These are phyloP conservation scores for Clavispora asparagi DNA, from an alignment of 805 yeast genomes.

Conservation along the genomic window DNA sequence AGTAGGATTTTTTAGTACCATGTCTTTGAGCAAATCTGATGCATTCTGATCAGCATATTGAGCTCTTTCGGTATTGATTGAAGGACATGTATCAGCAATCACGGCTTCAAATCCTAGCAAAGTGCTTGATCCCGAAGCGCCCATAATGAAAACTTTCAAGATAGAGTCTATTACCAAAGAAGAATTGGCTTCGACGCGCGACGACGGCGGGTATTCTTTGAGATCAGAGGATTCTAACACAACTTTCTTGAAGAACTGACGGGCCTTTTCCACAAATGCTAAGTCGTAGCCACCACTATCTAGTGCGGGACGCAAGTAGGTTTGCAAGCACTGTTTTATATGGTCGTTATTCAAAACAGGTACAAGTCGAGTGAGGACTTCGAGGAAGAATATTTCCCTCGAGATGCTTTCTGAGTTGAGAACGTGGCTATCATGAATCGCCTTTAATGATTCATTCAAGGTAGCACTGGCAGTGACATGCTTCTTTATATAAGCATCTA, in stretches of 20 bases:
- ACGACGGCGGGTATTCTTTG: constrained; percentile 10
- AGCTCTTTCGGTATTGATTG: constrained; percentile 41
- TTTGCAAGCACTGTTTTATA: constrained; percentile 44
- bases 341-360: constrained; percentile 25
- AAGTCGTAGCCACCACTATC: constrained; percentile 53
- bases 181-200: constrained; percentile 22
- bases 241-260: constrained; percentile 18
- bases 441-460: constrained; percentile 32
- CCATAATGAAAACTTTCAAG: constrained; percentile 22
- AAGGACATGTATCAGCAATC: constrained; percentile 20
- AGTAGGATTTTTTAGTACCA: constrained; percentile 35
- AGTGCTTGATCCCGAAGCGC: constrained; percentile 9
- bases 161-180: constrained; percentile 19
- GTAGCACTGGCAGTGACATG: constrained; percentile 30
- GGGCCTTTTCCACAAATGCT: constrained; percentile 28
- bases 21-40: constrained; percentile 33
- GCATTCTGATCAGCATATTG: constrained; percentile 46
- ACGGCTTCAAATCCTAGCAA: constrained; percentile 13
- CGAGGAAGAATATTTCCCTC: constrained; percentile 35
- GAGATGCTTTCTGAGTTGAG: constrained; percentile 21
- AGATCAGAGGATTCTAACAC: constrained; percentile 5
- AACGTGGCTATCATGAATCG: constrained; percentile 27
- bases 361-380: constrained; percentile 29
- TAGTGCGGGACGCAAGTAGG: constrained; percentile 45
- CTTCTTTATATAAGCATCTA: constrained; percentile 15